Evolutionary conservation across 176 grass and related monocot species (phyloP), one percentile per base, ranked within the genome.

Genomic region (Raddia distichophylla): DNA sequence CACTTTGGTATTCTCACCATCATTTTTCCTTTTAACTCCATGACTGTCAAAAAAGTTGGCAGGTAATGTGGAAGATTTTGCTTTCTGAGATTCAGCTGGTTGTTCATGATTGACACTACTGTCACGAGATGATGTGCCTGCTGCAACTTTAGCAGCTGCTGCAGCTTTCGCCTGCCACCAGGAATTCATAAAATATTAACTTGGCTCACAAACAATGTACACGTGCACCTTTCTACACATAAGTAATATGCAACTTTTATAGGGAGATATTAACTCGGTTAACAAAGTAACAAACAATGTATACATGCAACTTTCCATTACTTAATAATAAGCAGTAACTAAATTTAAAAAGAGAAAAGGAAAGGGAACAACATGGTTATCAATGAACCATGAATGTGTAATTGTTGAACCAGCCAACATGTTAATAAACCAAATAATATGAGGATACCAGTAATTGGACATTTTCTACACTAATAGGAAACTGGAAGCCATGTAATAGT

Each of bases 1-100:
- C 0, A 8, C 37, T 35, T 43, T 8, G 67, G 6, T 14, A 80
- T 68, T 80, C 81, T 82, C 78, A 96, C 97, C 97, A 74, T 71
- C 88, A 76, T 54, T 94, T 73, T 82, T 67, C 81, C 81, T 90
- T 76, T 95, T 93, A 49, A 61, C 32, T 56, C 87, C 88, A 64
- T 99, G 89, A 10, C 80, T 93, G 71, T 99, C 96, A 84, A 99
- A 99, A 77, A 99, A 93, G 47, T 85, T 85, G 67, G 73, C 74
- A 90, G 89, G 93, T 63, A 91, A 68, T n/a, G 89, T 77, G 60
- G 93, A 95, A 70, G 87, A 32, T 77, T 82, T 94, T 86, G 85
- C 17, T 63, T 91, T 95, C 59, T 90, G 89, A 77, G 80, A n/a
- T 18, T 90, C 90, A 15, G 56, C 64, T 81, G 70, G 53, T 78